Base-by-base conservation (phyloP, 345 rosid species). In the Lepidium africanum region DNA sequence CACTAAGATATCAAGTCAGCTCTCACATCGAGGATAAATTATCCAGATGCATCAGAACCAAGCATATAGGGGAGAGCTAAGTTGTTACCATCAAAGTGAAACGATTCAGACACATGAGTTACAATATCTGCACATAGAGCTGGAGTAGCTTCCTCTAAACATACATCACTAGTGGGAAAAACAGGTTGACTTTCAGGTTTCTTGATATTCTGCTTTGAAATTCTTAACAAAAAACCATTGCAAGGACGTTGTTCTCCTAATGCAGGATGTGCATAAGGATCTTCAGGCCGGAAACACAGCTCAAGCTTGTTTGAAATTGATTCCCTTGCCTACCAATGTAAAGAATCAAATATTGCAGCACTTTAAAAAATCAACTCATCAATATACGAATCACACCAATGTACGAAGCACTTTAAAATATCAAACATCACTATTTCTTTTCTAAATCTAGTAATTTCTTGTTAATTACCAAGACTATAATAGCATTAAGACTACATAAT, bases 231-330 rank as follows among this genome's bases (percentile, higher is more conserved):
- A 19, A 94, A 84, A 49, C 42, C 77, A 52, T 62, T 83, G 53
- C 80, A 86, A 49, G 67, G 76, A 69, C 78, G 86, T 77, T 89
- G 86, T 75, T 85, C 85, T 11, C 96, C 99, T 56, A 78, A 80
- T 16, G 86, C 78, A 67, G 99, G 97, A 77, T 83, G 96, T 8
- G 91, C 87, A 51, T 81, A 86, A 2, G 97, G 97, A 76, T 94
- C 97, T 56, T 89, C 96, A 1, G 97, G 97, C 25, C 96, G 90
- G 80, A 91, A 94, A 55, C 69, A 78, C 41, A 94, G 81, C 78
- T 87, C 92, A 79, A 91, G 74, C 65, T 83, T 87, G 74, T 83
- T 84, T 12, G 87, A 78, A 67, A 77, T 42, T 2, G 84, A 84
- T 69, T 71, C 79, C 40, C 89, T 92, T 56, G 87, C 90, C 97